phyloP scores from a whole-genome alignment of 2,329 filamentous ascomycete genomes.

The Fusarium sp. region DNA sequence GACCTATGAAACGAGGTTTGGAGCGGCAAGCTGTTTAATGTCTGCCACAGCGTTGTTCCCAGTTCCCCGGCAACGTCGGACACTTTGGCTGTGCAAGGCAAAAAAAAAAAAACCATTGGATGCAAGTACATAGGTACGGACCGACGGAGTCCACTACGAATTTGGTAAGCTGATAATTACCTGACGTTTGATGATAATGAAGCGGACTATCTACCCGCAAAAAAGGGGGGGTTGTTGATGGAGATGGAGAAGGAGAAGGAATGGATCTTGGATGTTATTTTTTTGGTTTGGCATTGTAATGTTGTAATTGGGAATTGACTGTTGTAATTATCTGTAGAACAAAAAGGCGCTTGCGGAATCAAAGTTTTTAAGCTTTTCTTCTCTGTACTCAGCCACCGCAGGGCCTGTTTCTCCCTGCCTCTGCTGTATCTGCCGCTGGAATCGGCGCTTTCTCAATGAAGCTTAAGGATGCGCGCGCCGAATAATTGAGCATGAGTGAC shows the following conservation, averaged over 20 bases:
- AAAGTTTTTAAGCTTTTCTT: constrained; percentile 37
- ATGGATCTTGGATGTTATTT: neutral
- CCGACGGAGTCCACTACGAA: constrained; percentile 19
- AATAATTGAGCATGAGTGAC: constrained; percentile 38
- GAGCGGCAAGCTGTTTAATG: neutral
- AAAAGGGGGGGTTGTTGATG: neutral
- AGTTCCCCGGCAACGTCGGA: constrained; percentile 27
- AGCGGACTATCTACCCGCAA: neutral
- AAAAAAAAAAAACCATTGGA: constrained; percentile 6
- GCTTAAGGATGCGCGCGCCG: constrained; percentile 19
- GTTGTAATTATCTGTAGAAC: neutral
- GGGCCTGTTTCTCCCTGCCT: constrained; percentile 4
- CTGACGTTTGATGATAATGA: constrained; percentile 2
- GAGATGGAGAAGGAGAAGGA: neutral
- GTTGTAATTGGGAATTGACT: neutral
- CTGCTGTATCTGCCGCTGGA: neutral
- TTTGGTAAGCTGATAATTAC: neutral
- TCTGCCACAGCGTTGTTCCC: constrained; percentile 13
- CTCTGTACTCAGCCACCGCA: constrained; percentile 18
- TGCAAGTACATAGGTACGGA: too few relatives aligned
- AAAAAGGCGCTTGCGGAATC: constrained; percentile 5
- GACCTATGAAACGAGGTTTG: constrained; percentile 1
- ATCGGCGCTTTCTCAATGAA: constrained; percentile 32
- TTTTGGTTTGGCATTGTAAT: neutral
- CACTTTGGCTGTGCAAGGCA: constrained; percentile 4